phyloP scores from a whole-genome alignment of 345 rosid genomes.

The Gossypium arboreum region DNA sequence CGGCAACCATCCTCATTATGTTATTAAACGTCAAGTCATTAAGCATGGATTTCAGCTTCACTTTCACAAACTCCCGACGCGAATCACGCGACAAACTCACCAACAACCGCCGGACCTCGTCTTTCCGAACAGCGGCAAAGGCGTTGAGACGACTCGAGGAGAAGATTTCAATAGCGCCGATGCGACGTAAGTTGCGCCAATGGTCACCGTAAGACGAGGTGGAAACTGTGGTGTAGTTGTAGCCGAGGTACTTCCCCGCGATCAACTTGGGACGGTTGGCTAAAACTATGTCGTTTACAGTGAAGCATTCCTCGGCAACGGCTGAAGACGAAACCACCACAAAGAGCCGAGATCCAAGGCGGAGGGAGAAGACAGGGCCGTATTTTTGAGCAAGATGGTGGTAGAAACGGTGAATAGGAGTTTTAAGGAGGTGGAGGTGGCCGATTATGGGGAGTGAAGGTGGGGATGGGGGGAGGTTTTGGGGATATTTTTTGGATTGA shows the following conservation, averaged over 20 bases:
- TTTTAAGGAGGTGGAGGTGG: constrained; percentile 45
- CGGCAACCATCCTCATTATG: constrained; percentile 1
- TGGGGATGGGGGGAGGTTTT: constrained; percentile 24
- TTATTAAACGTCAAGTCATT: neutral
- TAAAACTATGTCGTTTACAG: constrained; percentile 42
- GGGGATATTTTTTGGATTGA: neutral
- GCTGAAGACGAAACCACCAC: constrained; percentile 34
- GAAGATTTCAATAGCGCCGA: constrained; percentile 40
- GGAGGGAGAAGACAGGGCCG: constrained; percentile 35
- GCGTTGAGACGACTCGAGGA: constrained; percentile 29
- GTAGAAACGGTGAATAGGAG: constrained; percentile 34
- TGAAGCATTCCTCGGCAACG: constrained; percentile 44
- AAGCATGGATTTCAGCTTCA: constrained; percentile 1
- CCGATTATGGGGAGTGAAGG: constrained; percentile 45
- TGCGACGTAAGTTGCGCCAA: constrained; percentile 59
- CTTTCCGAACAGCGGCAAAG: neutral
- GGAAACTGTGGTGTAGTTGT: constrained; percentile 28
- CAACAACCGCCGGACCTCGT: neutral
- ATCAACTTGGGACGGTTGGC: constrained; percentile 45
- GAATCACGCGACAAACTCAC: neutral
- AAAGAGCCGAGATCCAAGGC: constrained; percentile 27
- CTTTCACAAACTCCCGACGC: neutral
- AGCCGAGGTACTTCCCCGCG: constrained; percentile 29
- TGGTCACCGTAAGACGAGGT: constrained; percentile 38
- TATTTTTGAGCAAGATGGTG: constrained; percentile 29